Conservation (phyloP, 169 alveolate species). For the Plasmodium billcollinsi region DNA sequence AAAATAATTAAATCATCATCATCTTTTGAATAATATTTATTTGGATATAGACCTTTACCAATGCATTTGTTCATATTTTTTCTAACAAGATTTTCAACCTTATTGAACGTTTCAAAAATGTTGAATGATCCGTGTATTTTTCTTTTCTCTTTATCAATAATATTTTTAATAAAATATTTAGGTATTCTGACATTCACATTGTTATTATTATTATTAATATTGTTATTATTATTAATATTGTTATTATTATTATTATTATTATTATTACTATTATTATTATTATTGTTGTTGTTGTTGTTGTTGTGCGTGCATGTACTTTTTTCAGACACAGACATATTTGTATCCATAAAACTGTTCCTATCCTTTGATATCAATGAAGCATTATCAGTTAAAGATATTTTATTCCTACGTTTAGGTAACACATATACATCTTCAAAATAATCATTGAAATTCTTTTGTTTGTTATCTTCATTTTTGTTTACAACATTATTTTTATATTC, state of each 20-base stretch:
- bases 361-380: background rate
- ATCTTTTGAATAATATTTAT: slow-evolving; percentile 31
- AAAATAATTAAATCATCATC: slow-evolving; percentile 47
- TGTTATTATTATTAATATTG: background rate
- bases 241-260: background rate
- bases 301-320: background rate
- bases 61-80: slow-evolving; percentile 33
- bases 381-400: slow-evolving; percentile 1
- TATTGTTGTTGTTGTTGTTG: background rate
- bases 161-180: slow-evolving; percentile 9
- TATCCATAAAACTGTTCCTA: background rate
- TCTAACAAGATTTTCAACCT: slow-evolving; percentile 31
- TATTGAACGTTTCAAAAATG: slow-evolving; percentile 68
- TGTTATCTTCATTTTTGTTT: background rate
- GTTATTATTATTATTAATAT: slow-evolving; percentile 9
- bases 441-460: background rate
- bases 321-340: background rate
- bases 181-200: background rate
- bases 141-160: slow-evolving; percentile 22
- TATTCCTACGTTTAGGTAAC: background rate
- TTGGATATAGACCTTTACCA: background rate
- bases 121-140: slow-evolving; percentile 58
- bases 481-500: background rate
- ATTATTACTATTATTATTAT: background rate
- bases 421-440: background rate